phyloP scores from a whole-genome alignment of 768 basidiomycete species.

The Mycena chlorophos region DNA sequence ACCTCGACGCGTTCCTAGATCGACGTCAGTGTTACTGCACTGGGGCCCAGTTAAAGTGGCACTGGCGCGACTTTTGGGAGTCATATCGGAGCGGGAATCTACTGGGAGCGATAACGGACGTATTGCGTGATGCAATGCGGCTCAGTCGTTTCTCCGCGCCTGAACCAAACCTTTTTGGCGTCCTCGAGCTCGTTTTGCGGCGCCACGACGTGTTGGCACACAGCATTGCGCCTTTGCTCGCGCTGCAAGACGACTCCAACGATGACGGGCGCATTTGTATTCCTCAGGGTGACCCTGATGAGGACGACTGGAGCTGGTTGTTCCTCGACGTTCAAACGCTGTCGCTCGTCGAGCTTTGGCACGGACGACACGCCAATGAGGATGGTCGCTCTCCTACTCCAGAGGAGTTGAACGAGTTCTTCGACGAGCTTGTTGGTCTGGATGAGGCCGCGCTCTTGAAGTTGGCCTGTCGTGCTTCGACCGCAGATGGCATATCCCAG shows the following conservation, averaged over 20 bases:
- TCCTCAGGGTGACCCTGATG: neutral
- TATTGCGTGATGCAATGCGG: conserved; percentile 1
- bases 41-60: neutral
- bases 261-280: neutral
- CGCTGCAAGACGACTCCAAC: neutral
- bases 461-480: neutral
- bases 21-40: neutral
- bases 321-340: conserved; percentile 6
- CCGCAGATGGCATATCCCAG: conserved; percentile 3
- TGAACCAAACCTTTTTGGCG: conserved; percentile 6
- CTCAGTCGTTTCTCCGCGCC: neutral
- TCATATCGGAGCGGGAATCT: no score
- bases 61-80: neutral
- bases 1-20: neutral
- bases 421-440: neutral
- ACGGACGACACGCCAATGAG: conserved; percentile 1
- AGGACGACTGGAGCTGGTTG: neutral
- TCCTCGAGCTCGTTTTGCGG: conserved; percentile 10
- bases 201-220: neutral
- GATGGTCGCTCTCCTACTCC: conserved; percentile 1
- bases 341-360: conserved; percentile 12
- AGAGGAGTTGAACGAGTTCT: neutral
- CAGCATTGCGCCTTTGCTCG: neutral
- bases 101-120: no score
- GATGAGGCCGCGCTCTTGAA: conserved; percentile 2